Evolutionary conservation across 2,329 filamentous ascomycete species (phyloP).

Genomic region (Zasmidium citrigriseum): DNA sequence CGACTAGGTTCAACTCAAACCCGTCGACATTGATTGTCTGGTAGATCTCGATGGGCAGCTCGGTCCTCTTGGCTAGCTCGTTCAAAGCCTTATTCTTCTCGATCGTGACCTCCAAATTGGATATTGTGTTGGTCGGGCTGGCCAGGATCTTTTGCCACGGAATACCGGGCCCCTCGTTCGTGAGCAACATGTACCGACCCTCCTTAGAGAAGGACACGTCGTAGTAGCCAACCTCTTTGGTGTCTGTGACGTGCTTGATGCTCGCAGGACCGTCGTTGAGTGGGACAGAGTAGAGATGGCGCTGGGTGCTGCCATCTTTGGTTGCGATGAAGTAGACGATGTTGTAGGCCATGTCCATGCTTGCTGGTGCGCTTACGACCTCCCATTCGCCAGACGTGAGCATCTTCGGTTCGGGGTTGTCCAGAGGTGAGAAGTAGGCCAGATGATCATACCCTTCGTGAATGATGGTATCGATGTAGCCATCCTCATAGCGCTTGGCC

Average conservation of each 20-base stretch:
- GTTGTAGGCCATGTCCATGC: constrained; percentile 80
- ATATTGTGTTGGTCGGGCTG: constrained; percentile 65
- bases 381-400: constrained; percentile 92
- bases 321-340: constrained; percentile 89
- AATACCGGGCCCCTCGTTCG: constrained; percentile 79
- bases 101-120: constrained; percentile 54
- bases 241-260: constrained; percentile 73
- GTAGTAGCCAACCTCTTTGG: constrained; percentile 74
- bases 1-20: constrained; percentile 71
- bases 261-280: constrained; percentile 68
- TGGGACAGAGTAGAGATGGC: constrained; percentile 87
- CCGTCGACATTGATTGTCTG: constrained; percentile 83
- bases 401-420: constrained; percentile 78
- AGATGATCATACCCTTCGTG: constrained; percentile 86
- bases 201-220: constrained; percentile 79
- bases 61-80: constrained; percentile 69
- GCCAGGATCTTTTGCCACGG: constrained; percentile 90
- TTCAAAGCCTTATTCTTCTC: constrained; percentile 76
- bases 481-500: constrained; percentile 72
- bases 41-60: constrained; percentile 80
- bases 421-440: constrained; percentile 87
- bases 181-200: constrained; percentile 79
- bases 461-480: constrained; percentile 90
- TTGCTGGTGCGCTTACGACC: constrained; percentile 80
- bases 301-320: constrained; percentile 82